phyloP scores from a whole-genome alignment of 1,284 basidiomycete species.

The Cerrena zonata region DNA sequence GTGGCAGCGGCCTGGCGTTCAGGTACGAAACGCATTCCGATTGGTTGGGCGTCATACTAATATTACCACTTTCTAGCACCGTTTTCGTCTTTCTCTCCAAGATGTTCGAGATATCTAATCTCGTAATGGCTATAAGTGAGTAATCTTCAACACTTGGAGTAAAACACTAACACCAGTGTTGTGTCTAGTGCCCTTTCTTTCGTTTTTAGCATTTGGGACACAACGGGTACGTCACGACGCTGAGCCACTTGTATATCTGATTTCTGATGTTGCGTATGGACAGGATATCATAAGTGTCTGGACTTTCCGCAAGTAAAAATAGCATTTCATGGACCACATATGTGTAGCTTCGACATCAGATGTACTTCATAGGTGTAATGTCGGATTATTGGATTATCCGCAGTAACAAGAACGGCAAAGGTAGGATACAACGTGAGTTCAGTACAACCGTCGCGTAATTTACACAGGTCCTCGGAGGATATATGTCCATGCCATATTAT shows the following conservation, averaged over 20 bases:
- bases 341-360: no score
- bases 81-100: background rate
- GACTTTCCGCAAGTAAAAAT: constrained; percentile 21
- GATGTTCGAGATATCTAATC: background rate
- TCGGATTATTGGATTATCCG: no score
- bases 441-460: no score
- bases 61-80: background rate
- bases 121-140: background rate
- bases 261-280: no score
- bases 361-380: no score
- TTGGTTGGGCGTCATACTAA: no score
- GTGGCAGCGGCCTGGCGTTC: constrained; percentile 18
- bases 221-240: constrained; percentile 18
- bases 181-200: constrained; percentile 17
- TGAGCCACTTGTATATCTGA: no score
- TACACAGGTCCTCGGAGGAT: no score
- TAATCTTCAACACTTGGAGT: background rate
- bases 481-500: no score
- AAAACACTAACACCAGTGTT: background rate
- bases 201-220: constrained; percentile 18
- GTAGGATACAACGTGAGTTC: no score
- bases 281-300: constrained; percentile 19
- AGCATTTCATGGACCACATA: no score
- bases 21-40: constrained; percentile 14
- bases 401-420: no score